Conservation (phyloP, 2,329 filamentous ascomycete genomes). For the Knoxdaviesia capensis region DNA sequence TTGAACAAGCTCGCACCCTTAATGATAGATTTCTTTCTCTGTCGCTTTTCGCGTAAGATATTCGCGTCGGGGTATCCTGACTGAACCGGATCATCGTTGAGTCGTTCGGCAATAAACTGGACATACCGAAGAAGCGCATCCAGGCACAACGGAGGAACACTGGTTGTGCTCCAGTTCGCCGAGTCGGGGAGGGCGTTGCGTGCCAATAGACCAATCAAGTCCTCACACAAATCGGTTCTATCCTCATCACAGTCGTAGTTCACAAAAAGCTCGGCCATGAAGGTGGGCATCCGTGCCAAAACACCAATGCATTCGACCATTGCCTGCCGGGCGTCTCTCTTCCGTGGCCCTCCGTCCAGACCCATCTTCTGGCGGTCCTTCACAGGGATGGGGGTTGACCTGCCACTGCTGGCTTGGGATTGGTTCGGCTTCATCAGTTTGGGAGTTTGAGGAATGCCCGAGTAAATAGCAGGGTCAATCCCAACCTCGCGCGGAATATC, state of each 20-base stretch:
- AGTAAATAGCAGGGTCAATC: conserved; percentile 80
- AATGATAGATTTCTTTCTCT: conserved; percentile 73
- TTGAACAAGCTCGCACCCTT: conserved; percentile 84
- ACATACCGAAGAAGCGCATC: conserved; percentile 83
- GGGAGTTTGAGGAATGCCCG: conserved; percentile 79
- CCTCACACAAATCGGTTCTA: conserved; percentile 78
- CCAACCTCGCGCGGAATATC: conserved; percentile 80
- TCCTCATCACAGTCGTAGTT: conserved; percentile 97
- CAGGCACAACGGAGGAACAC: conserved; percentile 83
- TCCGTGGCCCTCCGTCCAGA: conserved; percentile 74
- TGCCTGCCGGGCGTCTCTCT: conserved; percentile 86
- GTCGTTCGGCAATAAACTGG: conserved; percentile 73
- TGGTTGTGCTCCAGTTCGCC: conserved; percentile 96
- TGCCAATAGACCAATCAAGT: conserved; percentile 81
- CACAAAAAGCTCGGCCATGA: conserved; percentile 87
- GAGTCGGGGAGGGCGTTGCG: conserved; percentile 93
- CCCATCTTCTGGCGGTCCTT: conserved; percentile 86
- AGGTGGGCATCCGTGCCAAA: conserved; percentile 77
- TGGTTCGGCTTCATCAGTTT: conserved; percentile 54
- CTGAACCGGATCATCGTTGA: conserved; percentile 43
- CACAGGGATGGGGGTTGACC: conserved; percentile 75
- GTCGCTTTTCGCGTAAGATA: conserved; percentile 48
- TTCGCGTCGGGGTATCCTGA: conserved; percentile 44
- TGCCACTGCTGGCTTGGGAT: conserved; percentile 57
- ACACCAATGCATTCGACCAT: conserved; percentile 97